Evolutionary conservation across 2,329 filamentous ascomycete genomes (phyloP).

Genomic region (Curvularia lunata): DNA sequence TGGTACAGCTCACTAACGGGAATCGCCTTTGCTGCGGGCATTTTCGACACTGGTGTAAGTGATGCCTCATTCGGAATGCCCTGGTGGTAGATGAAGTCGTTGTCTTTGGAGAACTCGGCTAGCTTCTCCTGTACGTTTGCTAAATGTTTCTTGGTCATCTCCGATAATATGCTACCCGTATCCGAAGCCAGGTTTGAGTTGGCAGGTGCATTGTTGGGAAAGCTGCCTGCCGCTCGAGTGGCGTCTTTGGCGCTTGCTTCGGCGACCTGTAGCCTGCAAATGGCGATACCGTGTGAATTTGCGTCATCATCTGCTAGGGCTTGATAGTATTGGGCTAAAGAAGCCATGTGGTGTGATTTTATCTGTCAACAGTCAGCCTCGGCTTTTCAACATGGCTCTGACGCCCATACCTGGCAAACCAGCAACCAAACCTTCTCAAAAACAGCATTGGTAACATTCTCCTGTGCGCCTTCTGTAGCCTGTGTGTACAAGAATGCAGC

Average conservation of each 20-base stretch:
- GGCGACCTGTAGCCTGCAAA: constrained; percentile 81
- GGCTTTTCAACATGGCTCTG: background rate
- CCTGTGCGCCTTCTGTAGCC: constrained; percentile 86
- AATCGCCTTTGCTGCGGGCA: constrained; percentile 95
- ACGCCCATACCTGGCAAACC: constrained; percentile 71
- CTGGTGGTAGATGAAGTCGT: constrained; percentile 98
- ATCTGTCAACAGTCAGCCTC: constrained; percentile 52
- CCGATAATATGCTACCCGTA: constrained; percentile 73
- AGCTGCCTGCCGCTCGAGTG: constrained; percentile 74
- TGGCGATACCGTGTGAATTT: constrained; percentile 82
- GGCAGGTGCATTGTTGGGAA: constrained; percentile 78
- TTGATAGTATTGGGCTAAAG: constrained; percentile 92
- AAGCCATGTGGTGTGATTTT: constrained; percentile 83
- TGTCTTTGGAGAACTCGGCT: constrained; percentile 80
- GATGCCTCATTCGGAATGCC: constrained; percentile 85
- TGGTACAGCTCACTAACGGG: constrained; percentile 96
- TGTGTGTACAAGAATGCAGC: constrained; percentile 87
- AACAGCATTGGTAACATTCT: constrained; percentile 86
- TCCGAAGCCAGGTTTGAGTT: constrained; percentile 86
- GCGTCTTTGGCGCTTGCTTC: constrained; percentile 81
- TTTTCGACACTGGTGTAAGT: constrained; percentile 80
- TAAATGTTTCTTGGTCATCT: constrained; percentile 82
- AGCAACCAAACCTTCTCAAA: constrained; percentile 95
- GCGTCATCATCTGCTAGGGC: constrained; percentile 88
- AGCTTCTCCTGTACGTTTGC: constrained; percentile 82